Percentiles rank a stretch among this genome's conserved stretches.
Evolutionary conservation across 176 grass and related monocot genomes (phyloP).

Genomic region (Ampelocalamus luodianensis): DNA sequence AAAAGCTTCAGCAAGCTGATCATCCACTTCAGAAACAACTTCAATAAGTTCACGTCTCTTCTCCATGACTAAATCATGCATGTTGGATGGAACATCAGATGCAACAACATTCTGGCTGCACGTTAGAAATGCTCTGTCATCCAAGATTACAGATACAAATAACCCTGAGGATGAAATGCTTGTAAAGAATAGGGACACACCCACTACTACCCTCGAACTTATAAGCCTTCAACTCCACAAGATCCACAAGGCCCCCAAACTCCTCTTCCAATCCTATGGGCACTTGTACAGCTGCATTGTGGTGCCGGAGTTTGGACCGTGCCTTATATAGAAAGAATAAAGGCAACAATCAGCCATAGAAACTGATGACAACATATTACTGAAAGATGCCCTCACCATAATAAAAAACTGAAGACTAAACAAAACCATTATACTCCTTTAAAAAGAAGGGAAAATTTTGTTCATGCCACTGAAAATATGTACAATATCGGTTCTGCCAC

Average conservation of each 20-base stretch:
- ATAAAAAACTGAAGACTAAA: neutral
- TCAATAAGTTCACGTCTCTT: constrained; percentile 94
- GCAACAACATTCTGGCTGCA: constrained; percentile 76
- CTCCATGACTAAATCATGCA: constrained; percentile 71
- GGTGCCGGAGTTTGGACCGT: constrained; percentile 87
- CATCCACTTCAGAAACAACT: constrained; percentile 98
- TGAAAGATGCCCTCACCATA: neutral
- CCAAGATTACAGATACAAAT: constrained; percentile 33
- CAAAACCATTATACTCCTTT: neutral
- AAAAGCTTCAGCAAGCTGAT: constrained; percentile 95
- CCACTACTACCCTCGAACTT: constrained; percentile 90
- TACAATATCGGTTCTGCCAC: too few species aligned
- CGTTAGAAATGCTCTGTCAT: constrained; percentile 33
- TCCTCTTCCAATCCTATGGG: constrained; percentile 98
- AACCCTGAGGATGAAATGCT: constrained; percentile 19
- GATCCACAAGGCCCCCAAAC: constrained; percentile 95
- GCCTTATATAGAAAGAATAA: constrained; percentile 61
- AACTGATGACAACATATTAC: constrained; percentile 22
- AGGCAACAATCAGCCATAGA: constrained; percentile 39
- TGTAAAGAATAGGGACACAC: constrained; percentile 51
- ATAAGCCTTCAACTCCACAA: constrained; percentile 86
- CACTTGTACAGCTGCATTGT: constrained; percentile 93
- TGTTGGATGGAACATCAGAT: constrained; percentile 73
- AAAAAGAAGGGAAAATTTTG: too few species aligned
- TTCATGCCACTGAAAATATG: too few species aligned